Conservation (phyloP, 352 stramenopile genomes). For the Phytophthora aleatoria region DNA sequence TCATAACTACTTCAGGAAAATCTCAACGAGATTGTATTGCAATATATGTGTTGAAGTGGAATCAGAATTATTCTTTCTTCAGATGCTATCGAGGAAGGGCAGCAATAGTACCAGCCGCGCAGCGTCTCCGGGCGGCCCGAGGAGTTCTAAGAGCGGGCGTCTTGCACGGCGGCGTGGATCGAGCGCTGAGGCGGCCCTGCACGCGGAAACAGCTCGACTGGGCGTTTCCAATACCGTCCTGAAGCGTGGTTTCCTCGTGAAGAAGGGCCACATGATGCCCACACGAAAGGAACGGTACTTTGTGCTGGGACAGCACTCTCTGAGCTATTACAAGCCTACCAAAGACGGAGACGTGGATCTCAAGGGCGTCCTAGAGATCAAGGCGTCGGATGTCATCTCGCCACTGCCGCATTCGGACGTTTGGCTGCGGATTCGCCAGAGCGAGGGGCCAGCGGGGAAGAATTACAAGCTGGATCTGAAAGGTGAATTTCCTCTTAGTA, state of each 20-base stretch:
- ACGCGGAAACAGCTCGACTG: constrained; percentile 27
- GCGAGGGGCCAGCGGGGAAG: constrained; percentile 49
- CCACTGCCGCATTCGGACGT: constrained; percentile 51
- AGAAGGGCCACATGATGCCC: constrained; percentile 60
- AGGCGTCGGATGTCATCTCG: constrained; percentile 52
- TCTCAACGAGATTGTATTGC: too few relatives aligned
- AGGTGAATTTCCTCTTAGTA: constrained; percentile 32
- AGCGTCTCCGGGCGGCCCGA: background rate
- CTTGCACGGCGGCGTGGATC: constrained; percentile 21
- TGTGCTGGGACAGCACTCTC: constrained; percentile 42
- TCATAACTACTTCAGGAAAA: too few relatives aligned
- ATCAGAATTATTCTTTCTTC: constrained; percentile 8
- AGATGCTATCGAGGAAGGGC: constrained; percentile 10
- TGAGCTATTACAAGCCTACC: constrained; percentile 57
- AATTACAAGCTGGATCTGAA: constrained; percentile 73
- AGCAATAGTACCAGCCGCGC: background rate
- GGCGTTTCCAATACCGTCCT: constrained; percentile 22
- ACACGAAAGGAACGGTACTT: constrained; percentile 66
- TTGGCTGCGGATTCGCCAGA: constrained; percentile 72
- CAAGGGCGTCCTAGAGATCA: constrained; percentile 52
- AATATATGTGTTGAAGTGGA: background rate
- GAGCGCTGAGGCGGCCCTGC: constrained; percentile 25
- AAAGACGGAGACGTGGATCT: constrained; percentile 35
- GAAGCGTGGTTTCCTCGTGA: constrained; percentile 53
- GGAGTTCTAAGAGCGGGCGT: constrained; percentile 10